Conservation (phyloP, 768 basidiomycete genomes). For the Suillus americanus region DNA sequence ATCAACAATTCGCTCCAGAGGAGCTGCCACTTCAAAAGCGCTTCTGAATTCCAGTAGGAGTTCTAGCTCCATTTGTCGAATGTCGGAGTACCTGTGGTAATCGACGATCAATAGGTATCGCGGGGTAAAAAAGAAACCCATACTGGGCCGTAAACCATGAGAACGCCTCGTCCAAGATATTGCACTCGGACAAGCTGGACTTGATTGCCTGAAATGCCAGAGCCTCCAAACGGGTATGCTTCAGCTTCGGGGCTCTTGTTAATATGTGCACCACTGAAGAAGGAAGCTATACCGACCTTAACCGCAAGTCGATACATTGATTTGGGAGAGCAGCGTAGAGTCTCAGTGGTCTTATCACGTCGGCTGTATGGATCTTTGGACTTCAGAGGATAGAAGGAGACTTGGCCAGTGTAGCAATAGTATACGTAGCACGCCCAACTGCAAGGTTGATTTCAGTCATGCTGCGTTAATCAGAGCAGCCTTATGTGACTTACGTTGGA, state of each 20-base stretch:
- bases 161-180: constrained; percentile 30
- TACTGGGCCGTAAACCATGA: constrained; percentile 32
- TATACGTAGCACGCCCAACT: constrained; percentile 30
- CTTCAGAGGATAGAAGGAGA: constrained; percentile 25
- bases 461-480: not conserved
- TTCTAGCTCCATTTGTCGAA: constrained; percentile 10
- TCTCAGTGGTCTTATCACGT: not conserved
- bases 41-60: not conserved
- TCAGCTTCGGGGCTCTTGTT: not conserved
- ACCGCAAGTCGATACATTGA: constrained; percentile 37
- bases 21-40: not conserved
- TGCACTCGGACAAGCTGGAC: constrained; percentile 21
- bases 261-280: not conserved
- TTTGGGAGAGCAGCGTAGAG: constrained; percentile 32
- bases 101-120: not conserved
- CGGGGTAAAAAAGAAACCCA: not conserved
- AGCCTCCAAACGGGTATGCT: not conserved
- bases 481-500: constrained; percentile 19
- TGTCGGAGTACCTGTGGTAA: constrained; percentile 15
- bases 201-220: constrained; percentile 22
- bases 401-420: constrained; percentile 31
- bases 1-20: not conserved
- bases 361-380: constrained; percentile 11
- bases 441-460: not conserved
- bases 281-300: constrained; percentile 14